These are phyloP conservation scores for Fusarium ambrosium DNA, from an alignment of 2,329 filamentous ascomycete species.

Conservation along the genomic window DNA sequence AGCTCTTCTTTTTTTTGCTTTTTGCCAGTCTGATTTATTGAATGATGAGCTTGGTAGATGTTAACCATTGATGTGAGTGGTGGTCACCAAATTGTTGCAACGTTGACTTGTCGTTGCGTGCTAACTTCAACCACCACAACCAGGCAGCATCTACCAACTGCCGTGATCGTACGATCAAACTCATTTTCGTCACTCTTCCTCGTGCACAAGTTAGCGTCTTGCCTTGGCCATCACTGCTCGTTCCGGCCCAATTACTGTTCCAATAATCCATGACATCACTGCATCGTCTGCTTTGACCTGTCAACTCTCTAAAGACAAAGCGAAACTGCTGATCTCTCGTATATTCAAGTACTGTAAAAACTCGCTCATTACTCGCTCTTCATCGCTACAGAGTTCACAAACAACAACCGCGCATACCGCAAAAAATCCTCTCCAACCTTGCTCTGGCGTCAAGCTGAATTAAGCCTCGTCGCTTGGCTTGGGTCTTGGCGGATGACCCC, in stretches of 20 bases:
- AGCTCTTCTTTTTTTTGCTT: slow-evolving; percentile 8
- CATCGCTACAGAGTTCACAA: background rate
- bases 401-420: background rate
- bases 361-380: background rate
- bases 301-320: background rate
- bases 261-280: background rate
- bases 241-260: background rate
- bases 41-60: background rate
- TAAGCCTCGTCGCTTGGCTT: background rate
- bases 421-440: background rate
- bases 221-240: background rate
- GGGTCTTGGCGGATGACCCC: background rate
- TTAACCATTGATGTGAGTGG: background rate
- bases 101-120: background rate
- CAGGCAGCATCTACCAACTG: background rate
- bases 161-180: slow-evolving; percentile 16
- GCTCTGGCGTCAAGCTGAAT: background rate
- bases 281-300: background rate
- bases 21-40: background rate
- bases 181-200: background rate
- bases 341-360: background rate
- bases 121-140: background rate
- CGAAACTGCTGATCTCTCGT: background rate
- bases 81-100: background rate
- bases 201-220: background rate